phyloP scores from a whole-genome alignment of 2,329 filamentous ascomycete species.

The Ascochyta koolunga region DNA sequence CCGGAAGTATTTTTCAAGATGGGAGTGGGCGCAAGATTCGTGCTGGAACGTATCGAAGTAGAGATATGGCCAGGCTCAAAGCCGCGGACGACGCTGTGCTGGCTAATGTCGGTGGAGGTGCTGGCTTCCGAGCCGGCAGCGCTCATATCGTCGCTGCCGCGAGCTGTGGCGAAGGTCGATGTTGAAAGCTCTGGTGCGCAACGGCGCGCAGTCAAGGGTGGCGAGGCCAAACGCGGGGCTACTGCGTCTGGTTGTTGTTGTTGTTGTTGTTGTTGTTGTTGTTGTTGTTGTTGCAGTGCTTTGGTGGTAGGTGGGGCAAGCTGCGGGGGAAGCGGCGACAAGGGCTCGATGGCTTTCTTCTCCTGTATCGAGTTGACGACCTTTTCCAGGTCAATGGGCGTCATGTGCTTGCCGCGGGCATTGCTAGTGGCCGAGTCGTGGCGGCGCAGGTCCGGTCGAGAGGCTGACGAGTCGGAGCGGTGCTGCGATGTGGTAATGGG shows the following conservation, averaged over 20 bases:
- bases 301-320: slow-evolving; percentile 34
- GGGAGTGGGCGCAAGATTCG: slow-evolving; percentile 62
- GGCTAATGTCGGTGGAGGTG: slow-evolving; percentile 65
- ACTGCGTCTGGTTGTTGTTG: no score
- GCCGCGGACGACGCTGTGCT: slow-evolving; percentile 78
- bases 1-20: slow-evolving; percentile 63
- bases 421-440: slow-evolving; percentile 73
- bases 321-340: slow-evolving; percentile 55
- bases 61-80: slow-evolving; percentile 80
- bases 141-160: slow-evolving; percentile 50
- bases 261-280: no score
- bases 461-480: slow-evolving; percentile 58
- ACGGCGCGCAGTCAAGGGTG: slow-evolving; percentile 48
- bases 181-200: slow-evolving; percentile 64
- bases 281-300: slow-evolving; percentile 7
- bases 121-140: slow-evolving; percentile 64
- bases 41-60: slow-evolving; percentile 69
- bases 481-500: slow-evolving; percentile 54
- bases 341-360: slow-evolving; percentile 70
- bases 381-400: slow-evolving; percentile 89
- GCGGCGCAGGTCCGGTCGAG: slow-evolving; percentile 69
- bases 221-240: slow-evolving; percentile 50
- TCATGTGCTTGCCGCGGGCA: slow-evolving; percentile 83
- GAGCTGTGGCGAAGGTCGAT: slow-evolving; percentile 60
- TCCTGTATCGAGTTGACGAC: slow-evolving; percentile 93